Evolutionary conservation across 129 eudicot genomes (phyloP), one percentile per base, ranked within the genome.

Genomic region (Tagetes patula): DNA sequence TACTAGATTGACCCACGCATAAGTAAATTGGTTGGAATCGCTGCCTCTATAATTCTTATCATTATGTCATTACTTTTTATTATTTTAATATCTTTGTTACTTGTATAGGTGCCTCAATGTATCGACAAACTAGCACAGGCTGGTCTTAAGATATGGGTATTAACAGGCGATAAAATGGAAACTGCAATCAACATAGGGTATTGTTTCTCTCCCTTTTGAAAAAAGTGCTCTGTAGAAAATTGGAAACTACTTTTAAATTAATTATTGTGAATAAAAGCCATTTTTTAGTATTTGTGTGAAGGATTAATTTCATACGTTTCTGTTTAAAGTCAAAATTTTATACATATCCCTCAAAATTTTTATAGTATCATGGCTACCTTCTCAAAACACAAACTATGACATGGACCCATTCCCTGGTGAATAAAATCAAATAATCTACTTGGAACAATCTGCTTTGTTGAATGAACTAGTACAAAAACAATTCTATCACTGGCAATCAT

Each of bases 91-190:
- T 34, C 0, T 36, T 10, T 36, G 27, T 39, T 32, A 32, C 33
- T 32, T 71, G 70, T 81, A 5, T 56, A 95, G 99, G 99, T 95
- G 75, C 99, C 99, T 74, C 96, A 86, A 80, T 95, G 99, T 58
- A 95, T 95, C 34, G 99, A 95, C 83, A 95, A 95, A 85, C 81
- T 95, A 71, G 99, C 99, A 12, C 97, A 95, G 80, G 99, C 99
- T 36, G 99, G 99, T 70, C 92, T 95, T 73, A 95, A 95, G 87
- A 72, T 95, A 78, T 95, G 99, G 99, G 97, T 95, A 54, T 88
- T 95, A 75, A 95, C 99, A 36, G 99, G 99, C 46, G 99, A 95
- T 81, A 95, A 95, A 84, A 95, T 95, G 99, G 99, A 95, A 90
- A 95, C 99, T 49, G 99, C 99, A 54, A 95, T 95, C 47, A 95